Conservation (phyloP, 75 land plant genomes). For the Chamaecyparis obtusa region DNA sequence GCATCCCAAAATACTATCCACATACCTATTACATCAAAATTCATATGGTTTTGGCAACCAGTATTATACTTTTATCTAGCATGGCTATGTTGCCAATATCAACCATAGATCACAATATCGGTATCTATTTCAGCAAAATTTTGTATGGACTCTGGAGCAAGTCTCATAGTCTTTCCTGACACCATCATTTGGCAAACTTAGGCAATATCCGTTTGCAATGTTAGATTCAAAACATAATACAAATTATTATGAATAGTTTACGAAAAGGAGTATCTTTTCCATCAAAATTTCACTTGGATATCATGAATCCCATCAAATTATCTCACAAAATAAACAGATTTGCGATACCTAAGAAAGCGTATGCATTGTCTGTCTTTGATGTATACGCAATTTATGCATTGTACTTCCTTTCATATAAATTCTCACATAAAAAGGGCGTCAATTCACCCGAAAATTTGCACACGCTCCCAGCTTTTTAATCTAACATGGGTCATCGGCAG, state of each 20-base stretch:
- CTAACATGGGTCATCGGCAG: background rate
- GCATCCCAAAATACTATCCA: background rate
- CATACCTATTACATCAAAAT: background rate
- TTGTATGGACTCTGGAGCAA: background rate
- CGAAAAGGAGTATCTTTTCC: background rate
- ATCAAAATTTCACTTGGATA: background rate
- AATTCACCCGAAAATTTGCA: too few relatives aligned
- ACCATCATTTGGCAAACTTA: background rate
- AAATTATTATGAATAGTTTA: background rate
- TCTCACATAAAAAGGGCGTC: too few relatives aligned
- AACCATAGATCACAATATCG: background rate
- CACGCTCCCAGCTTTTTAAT: background rate
- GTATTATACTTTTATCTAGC: background rate
- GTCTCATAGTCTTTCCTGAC: background rate
- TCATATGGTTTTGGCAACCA: background rate
- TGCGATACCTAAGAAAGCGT: too few relatives aligned
- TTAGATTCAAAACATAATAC: background rate
- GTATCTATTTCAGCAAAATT: background rate
- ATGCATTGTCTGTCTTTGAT: too few relatives aligned
- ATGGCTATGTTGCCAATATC: background rate
- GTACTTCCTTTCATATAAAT: too few relatives aligned
- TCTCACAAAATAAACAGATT: too few relatives aligned
- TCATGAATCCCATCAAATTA: too few relatives aligned
- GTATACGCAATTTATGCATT: too few relatives aligned
- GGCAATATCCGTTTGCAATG: background rate